Evolutionary conservation across 2,329 filamentous ascomycete genomes (phyloP).

Genomic region (Nothomitra cinnamomea): DNA sequence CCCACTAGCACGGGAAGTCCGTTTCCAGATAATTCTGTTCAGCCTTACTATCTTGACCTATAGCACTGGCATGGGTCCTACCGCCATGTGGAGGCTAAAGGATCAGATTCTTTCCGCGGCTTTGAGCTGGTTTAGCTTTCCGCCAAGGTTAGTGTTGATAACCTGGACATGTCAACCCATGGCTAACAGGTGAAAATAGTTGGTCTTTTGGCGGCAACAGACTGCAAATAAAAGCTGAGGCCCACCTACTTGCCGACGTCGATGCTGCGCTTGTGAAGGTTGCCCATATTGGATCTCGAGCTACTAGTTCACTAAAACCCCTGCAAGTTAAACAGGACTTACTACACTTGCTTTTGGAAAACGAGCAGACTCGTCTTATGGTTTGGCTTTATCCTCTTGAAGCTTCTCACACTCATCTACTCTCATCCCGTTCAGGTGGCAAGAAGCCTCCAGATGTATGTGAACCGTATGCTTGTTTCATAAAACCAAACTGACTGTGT

Average conservation of each 20-base stretch:
- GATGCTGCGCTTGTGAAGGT: constrained; percentile 47
- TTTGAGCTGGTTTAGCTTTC: constrained; percentile 71
- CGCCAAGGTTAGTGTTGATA: constrained; percentile 40
- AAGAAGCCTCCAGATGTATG: constrained; percentile 5
- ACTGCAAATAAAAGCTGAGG: constrained; percentile 84
- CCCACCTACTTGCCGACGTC: constrained; percentile 64
- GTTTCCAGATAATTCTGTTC: constrained; percentile 75
- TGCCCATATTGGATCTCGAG: constrained; percentile 35
- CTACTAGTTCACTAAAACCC: constrained; percentile 37
- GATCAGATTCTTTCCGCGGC: constrained; percentile 76
- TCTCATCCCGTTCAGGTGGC: background rate
- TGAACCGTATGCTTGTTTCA: background rate
- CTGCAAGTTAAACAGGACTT: constrained; percentile 68
- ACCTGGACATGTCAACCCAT: no score
- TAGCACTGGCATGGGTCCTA: constrained; percentile 44
- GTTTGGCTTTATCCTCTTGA: constrained; percentile 83
- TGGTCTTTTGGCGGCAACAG: constrained; percentile 96
- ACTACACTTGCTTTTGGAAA: constrained; percentile 63
- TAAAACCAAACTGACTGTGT: constrained; percentile 9
- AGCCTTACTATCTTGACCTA: constrained; percentile 61
- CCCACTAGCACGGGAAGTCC: constrained; percentile 78
- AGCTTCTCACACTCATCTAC: background rate
- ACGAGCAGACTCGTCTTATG: constrained; percentile 63
- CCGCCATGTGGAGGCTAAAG: constrained; percentile 66
- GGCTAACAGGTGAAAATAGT: constrained; percentile 18